Percentiles rank a stretch among this genome's conserved stretches.
Evolutionary conservation across 179 eudicot genomes (phyloP).

Genomic region (Amaranthus tricolor): DNA sequence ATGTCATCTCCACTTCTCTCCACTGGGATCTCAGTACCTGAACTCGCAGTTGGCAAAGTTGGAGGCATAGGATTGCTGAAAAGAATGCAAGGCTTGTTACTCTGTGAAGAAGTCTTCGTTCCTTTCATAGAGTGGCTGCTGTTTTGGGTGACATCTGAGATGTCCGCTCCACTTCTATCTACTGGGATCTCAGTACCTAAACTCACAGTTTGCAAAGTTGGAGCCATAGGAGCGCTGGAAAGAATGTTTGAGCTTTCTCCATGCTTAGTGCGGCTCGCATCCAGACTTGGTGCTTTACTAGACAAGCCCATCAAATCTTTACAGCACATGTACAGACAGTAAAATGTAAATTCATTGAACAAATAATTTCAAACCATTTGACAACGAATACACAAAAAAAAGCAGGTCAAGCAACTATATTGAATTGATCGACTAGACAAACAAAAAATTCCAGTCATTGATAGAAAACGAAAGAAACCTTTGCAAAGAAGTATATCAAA

Average conservation of each 20-base stretch:
- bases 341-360: neutral
- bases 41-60: slow-evolving; percentile 24
- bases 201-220: slow-evolving; percentile 25
- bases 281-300: slow-evolving; percentile 36
- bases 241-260: slow-evolving; percentile 37
- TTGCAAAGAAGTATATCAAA: slow-evolving; percentile 75
- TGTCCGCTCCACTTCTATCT: slow-evolving; percentile 31
- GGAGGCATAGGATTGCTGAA: slow-evolving; percentile 29
- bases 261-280: slow-evolving; percentile 37
- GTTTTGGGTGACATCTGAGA: slow-evolving; percentile 25
- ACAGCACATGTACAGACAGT: slow-evolving; percentile 10
- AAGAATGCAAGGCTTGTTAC: slow-evolving; percentile 27
- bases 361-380: neutral
- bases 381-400: neutral
- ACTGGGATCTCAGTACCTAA: slow-evolving; percentile 30
- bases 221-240: slow-evolving; percentile 29
- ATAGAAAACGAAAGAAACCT: slow-evolving; percentile 42
- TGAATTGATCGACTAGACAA: neutral
- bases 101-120: slow-evolving; percentile 26
- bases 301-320: slow-evolving; percentile 36
- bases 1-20: slow-evolving; percentile 32
- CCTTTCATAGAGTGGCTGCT: slow-evolving; percentile 26
- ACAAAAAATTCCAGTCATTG: slow-evolving; percentile 10
- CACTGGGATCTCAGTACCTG: slow-evolving; percentile 30
- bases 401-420: neutral